A percentile compares a stretch with the other conserved stretches of the same genome.
phyloP scores from a whole-genome alignment of 2,329 filamentous ascomycete genomes.

The Dactylella cylindrospora region DNA sequence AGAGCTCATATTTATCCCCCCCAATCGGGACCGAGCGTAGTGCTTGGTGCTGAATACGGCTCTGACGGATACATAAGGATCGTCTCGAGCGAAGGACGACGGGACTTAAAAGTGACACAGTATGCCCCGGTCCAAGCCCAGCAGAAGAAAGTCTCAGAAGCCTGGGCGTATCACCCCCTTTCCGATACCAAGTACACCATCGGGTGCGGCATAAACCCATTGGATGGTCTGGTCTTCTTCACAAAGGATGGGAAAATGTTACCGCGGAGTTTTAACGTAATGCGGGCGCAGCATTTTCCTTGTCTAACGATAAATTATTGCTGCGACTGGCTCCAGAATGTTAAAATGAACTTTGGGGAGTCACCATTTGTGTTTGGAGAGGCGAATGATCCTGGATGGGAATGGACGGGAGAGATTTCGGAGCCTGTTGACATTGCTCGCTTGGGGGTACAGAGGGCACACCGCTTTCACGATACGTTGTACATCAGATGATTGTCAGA shows the following conservation, averaged over 20 bases:
- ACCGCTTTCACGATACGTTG: no score
- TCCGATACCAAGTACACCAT: no score
- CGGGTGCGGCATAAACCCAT: no score
- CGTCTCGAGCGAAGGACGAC: background rate
- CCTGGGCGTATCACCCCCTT: no score
- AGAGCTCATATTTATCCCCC: background rate
- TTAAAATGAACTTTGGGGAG: constrained; percentile 8
- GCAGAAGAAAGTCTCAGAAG: no score
- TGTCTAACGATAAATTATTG: background rate
- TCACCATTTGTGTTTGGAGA: constrained; percentile 1
- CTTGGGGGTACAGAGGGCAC: no score
- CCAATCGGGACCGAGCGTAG: no score
- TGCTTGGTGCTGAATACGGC: constrained; percentile 1
- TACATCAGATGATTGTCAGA: no score
- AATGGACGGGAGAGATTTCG: background rate
- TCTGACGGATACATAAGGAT: background rate
- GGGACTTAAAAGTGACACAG: background rate
- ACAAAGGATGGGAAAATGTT: background rate
- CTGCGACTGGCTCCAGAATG: background rate
- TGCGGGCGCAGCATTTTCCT: background rate
- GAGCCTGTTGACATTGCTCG: no score
- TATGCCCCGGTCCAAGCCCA: background rate
- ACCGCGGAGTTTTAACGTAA: background rate
- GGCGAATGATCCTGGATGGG: background rate
- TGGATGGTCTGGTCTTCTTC: no score